Base-by-base conservation (phyloP, 2,329 filamentous ascomycete genomes). In the Colletotrichum sp. region DNA sequence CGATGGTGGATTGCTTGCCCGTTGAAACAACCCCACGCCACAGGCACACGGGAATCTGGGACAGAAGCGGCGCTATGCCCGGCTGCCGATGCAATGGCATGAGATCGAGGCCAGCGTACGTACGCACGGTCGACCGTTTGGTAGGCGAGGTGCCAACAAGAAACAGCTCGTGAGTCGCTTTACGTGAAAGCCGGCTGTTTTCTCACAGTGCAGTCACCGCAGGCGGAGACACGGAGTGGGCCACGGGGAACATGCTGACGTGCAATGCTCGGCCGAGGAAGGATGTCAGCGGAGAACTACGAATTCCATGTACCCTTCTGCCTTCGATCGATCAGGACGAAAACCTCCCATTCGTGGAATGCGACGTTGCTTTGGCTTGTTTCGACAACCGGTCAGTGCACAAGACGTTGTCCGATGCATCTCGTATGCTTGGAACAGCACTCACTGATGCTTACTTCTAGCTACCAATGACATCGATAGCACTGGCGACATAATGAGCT, bases 1-100 rank as follows among this genome's bases (percentile, higher is more conserved):
- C 32, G 59, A 34, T 65, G 49, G 59, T 67, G 70, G 66, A 63
- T 57, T 68, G 69, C 70, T 64, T 26, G 36, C 64, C 70, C 60
- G 65, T 70, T 70, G 74, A 76, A 76, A 75, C 59, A 71, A 55
- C 30, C 49, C 74, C 65, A 62, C 74, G 62, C 71, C 59, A 32
- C 71, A 60, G 68, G 67, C 60, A 32, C 60, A 66, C 71, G 74
- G 71, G 26, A 68, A 52, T 66, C 60, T 66, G 71, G 60, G 55
- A 70, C 26, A 55, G 49, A 75, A 75, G 52, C 65, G 66, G 74
- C 62, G 60, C 36, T 55, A 55, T 75, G 59, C 55, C 74, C 65
- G 74, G 26, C 60, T 36, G 16, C 26, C 36, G 65, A 75, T 44
- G 59, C 59, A 74, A 36, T 49, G 15, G 24, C 68, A 60, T 44